These are phyloP conservation scores for Tarenaya hassleriana DNA, from an alignment of 345 rosid species.

Conservation along the genomic window DNA sequence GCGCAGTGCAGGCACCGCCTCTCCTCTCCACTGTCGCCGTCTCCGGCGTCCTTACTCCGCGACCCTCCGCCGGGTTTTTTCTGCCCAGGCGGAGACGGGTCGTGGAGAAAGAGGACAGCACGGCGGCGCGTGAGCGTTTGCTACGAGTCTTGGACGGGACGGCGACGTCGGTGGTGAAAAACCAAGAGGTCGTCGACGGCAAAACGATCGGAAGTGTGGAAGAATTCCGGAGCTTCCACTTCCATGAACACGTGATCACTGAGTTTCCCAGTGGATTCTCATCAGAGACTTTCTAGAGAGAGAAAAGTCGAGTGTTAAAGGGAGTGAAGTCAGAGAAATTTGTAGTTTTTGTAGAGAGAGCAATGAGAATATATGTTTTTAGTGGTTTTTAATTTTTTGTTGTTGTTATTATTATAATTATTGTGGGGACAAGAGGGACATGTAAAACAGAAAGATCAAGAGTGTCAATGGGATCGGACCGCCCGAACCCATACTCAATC, in stretches of 20 bases:
- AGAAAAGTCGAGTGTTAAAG: conserved; percentile 18
- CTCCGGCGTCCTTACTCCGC: conserved; percentile 35
- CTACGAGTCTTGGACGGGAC: conserved; percentile 93
- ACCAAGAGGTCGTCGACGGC: conserved; percentile 75
- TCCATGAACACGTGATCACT: conserved; percentile 14
- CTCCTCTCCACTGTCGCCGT: conserved; percentile 30
- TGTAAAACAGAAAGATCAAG: conserved; percentile 20
- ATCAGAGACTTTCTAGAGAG: not conserved
- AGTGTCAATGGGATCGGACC: no score
- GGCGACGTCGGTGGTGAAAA: conserved; percentile 45
- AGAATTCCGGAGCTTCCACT: conserved; percentile 21
- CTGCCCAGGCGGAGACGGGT: not conserved
- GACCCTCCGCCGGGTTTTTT: conserved; percentile 21
- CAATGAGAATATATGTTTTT: not conserved
- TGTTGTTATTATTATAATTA: no score
- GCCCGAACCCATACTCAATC: no score
- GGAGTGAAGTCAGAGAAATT: conserved; percentile 5
- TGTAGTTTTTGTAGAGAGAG: conserved; percentile 21
- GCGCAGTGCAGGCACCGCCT: conserved; percentile 31
- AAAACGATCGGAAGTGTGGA: conserved; percentile 38
- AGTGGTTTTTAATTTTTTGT: no score
- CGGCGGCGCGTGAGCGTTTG: conserved; percentile 82
- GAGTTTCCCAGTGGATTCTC: no score
- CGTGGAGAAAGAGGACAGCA: conserved; percentile 48
- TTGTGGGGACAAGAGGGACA: conserved; percentile 34